Percentiles rank a stretch among this genome's conserved stretches.
These are phyloP conservation scores for Penicillium sp. DNA, from an alignment of 2,329 filamentous ascomycete genomes.

Conservation along the genomic window DNA sequence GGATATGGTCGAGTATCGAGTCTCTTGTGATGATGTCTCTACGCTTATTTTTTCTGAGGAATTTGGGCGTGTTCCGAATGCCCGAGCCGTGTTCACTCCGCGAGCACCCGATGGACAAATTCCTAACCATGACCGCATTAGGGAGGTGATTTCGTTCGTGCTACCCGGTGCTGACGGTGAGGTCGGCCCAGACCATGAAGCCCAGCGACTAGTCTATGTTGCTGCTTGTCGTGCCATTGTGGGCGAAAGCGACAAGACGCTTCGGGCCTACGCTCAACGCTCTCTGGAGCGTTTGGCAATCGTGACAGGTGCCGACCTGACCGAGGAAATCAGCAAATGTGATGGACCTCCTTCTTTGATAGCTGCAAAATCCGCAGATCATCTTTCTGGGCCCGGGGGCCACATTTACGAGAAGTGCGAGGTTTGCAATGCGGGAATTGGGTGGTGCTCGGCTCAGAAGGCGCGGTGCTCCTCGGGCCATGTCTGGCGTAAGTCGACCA, in stretches of 20 bases:
- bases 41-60: conserved; percentile 39
- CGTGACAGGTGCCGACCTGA: conserved; percentile 33
- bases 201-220: conserved; percentile 38
- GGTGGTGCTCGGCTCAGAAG: conserved; percentile 49
- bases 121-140: conserved; percentile 19
- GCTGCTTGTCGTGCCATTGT: conserved; percentile 40
- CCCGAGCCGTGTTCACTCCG: conserved; percentile 13
- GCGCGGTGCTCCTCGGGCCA: conserved; percentile 56
- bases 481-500: conserved; percentile 47
- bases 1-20: conserved; percentile 60
- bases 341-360: conserved; percentile 15
- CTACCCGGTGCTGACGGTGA: conserved; percentile 23
- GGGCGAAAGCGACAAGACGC: conserved; percentile 22
- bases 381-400: conserved; percentile 23
- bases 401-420: conserved; percentile 52
- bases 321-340: conserved; percentile 35
- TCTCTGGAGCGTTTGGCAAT: conserved; percentile 30
- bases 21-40: conserved; percentile 48
- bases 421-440: conserved; percentile 52
- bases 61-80: conserved; percentile 13
- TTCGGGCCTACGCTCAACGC: conserved; percentile 27
- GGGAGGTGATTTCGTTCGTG: conserved; percentile 31
- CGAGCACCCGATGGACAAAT: conserved; percentile 16
- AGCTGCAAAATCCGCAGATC: conserved; percentile 25
- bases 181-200: conserved; percentile 21